These are phyloP conservation scores for Chondrus crispus DNA, from an alignment of 23 red algal species.

Conservation along the genomic window DNA sequence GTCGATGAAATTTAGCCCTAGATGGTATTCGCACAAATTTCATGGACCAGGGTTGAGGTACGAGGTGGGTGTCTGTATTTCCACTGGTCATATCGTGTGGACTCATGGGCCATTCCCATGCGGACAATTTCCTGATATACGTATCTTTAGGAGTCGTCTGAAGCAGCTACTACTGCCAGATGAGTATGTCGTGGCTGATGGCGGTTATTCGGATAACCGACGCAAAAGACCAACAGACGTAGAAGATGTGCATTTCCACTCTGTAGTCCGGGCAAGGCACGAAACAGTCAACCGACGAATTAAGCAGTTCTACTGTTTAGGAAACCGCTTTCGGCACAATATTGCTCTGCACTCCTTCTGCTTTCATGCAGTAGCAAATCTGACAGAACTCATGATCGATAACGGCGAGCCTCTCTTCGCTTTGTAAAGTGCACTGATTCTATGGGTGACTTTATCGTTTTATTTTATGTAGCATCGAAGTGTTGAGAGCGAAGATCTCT, in stretches of 20 bases:
- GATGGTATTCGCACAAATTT: constrained; percentile 30
- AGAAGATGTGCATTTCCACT: too few relatives aligned
- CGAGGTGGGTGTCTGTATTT: constrained; percentile 16
- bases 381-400: neutral
- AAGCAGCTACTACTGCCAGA: neutral
- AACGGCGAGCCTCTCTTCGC: constrained; percentile 4
- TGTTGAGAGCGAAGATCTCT: too few relatives aligned
- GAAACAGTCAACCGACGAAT: neutral
- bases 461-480: too few relatives aligned
- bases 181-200: neutral
- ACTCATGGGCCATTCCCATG: constrained; percentile 5
- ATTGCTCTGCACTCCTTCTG: neutral
- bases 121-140: neutral
- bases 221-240: too few relatives aligned
- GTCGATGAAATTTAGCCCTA: neutral
- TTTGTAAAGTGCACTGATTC: neutral
- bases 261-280: neutral
- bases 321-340: neutral
- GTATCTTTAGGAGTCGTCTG: constrained; percentile 14
- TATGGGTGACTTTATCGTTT: too few relatives aligned
- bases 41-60: neutral
- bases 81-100: constrained; percentile 18
- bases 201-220: neutral
- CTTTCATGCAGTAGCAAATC: constrained; percentile 19
- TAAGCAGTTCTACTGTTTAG: neutral